A percentile compares a stretch with the other conserved stretches of the same genome.
Evolutionary conservation across 2,329 filamentous ascomycete species (phyloP).

Genomic region (Calycina marina): DNA sequence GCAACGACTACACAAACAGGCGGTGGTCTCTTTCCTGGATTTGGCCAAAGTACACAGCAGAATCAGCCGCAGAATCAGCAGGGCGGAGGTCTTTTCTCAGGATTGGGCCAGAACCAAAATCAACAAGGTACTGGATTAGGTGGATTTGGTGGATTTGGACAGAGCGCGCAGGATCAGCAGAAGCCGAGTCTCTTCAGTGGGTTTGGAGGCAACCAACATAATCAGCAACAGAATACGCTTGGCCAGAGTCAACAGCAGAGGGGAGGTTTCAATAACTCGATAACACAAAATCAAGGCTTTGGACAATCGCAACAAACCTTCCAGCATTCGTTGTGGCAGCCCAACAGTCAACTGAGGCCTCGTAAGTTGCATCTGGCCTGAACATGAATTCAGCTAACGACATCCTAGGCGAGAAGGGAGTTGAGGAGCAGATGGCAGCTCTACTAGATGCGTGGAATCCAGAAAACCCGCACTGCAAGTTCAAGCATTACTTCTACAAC

Average conservation of each 20-base stretch:
- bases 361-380: conserved; percentile 10
- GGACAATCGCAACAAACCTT: conserved; percentile 10
- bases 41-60: conserved; percentile 13
- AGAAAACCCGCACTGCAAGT: conserved; percentile 49
- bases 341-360: conserved; percentile 16
- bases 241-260: conserved; percentile 5
- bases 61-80: conserved; percentile 18
- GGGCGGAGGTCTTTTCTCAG: conserved; percentile 15
- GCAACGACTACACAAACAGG: conserved; percentile 6
- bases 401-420: conserved; percentile 48
- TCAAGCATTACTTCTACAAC: conserved; percentile 82
- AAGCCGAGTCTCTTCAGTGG: conserved; percentile 6
- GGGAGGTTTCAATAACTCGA: background rate
- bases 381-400: conserved; percentile 8
- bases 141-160: conserved; percentile 6
- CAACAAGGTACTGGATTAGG: conserved; percentile 6
- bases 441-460: conserved; percentile 65
- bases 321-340: conserved; percentile 19
- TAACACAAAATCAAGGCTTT: conserved; percentile 3
- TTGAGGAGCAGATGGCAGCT: conserved; percentile 58
- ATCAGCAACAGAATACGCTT: conserved; percentile 3
- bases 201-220: conserved; percentile 5
- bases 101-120: conserved; percentile 12
- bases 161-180: conserved; percentile 7
- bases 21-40: conserved; percentile 9